Evolutionary conservation across 495 filamentous ascomycete genomes (phyloP), one percentile per base, ranked within the genome.

Genomic region (Apodospora peruviana): DNA sequence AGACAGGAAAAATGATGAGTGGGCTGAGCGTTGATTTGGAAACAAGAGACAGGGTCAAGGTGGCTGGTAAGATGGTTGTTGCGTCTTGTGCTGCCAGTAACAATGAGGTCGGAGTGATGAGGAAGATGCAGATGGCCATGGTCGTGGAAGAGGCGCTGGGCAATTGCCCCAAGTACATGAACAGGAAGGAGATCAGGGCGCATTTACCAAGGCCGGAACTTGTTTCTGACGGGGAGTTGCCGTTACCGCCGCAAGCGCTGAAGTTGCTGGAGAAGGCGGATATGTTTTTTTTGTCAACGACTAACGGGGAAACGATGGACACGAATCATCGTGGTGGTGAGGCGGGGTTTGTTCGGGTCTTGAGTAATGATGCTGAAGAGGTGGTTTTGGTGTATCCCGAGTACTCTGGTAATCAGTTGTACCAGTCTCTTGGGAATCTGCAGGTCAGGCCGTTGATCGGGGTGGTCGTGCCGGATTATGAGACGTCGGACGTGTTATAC

Each of bases 81-180:
- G 84, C 81, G 2, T 24, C 21, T 74, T 75, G 0, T 52, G 83
- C 48, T 38, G 35, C 29, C 8, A 39, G 43, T 9, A 46, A 57
- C 47, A 50, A 60, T 8, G 61, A 51, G 11, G 55, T 58, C 4
- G 60, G 49, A 10, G 55, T 34, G 18, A 37, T 67, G n/a, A 72
- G 67, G 3, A 73, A 86, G 43, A 66, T 82, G n/a, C 83, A 90
- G 55, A 50, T 91, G 12, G 77, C 78, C 4, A 70, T 88, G 21
- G 70, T 74, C 27, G 78, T 91, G 47, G 76, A 85, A 46, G 83
- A 85, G 55, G 83, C 77, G 60, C 58, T 93, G 25, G 83, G 83
- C 11, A 91, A 90, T 51, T 91, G 87, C 58, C 88, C 88, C 0
- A 94, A 91, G 67, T 91, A 94, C 53, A 52, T 93, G 18, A 91